Base-by-base conservation (phyloP, 2,329 filamentous ascomycete genomes). In the Calycina herbarum region DNA sequence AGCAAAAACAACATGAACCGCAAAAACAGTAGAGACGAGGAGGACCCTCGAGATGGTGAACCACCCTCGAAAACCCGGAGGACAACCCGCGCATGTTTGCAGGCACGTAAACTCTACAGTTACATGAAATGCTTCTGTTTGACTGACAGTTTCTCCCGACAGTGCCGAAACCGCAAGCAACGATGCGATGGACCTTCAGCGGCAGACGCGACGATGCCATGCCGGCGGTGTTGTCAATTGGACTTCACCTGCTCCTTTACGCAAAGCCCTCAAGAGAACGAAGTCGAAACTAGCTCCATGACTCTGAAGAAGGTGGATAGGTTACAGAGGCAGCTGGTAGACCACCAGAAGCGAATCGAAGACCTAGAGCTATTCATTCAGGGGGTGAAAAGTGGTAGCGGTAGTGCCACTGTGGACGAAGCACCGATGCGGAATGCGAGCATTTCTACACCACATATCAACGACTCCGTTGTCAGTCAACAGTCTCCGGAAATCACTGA, bases 81-180 rank as follows among this genome's bases (percentile, higher is more conserved):
- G 27, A 67, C 65, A 61, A 42, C 69, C 58, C 67, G 70, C n/a
- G 70, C 70, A 8, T 71, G 70, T 57, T 65, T 71, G 8, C 70
- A 71, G 45, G 70, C 70, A 62, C 15, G 63, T 57, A 6, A 35
- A 33, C n/a, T 48, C 38, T 38, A 40, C 29, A 5, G 29, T 31
- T 31, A 31, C 33, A 35, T 6, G 33, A 35, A 8, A 35, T 8
- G 33, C 33, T 35, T 35, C 33, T 6, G 10, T 6, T 5, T 8
- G 5, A 35, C 33, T 35, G 10, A 35, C 33, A 35, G 33, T 35
- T 24, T 61, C 27, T 31, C 8, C 17, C 7, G 10, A 45, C 40
- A 45, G 40, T 45, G 15, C 40, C 13, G 40, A n/a, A 45, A 45
- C 40, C 40, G 13, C 6, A 45, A 45, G 15, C 17, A 45, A n/a